Conservation (phyloP, 192 early-diverging fungal genomes). For the Chytriomyces confervae region DNA sequence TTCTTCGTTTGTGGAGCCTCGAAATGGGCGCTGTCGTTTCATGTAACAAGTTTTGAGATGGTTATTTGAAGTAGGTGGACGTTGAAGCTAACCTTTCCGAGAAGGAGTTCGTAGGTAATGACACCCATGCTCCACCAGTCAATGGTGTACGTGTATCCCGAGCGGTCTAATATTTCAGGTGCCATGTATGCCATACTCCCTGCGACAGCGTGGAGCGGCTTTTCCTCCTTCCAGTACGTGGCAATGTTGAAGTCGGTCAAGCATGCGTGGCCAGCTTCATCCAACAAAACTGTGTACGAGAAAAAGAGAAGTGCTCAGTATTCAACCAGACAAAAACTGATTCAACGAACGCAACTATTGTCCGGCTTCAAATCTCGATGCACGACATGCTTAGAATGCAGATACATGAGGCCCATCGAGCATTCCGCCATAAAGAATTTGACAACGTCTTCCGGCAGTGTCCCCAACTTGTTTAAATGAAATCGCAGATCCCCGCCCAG, state of each 20-base stretch:
- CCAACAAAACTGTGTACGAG: constrained; percentile 44
- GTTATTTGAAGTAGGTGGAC: too few relatives aligned
- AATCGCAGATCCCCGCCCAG: constrained; percentile 66
- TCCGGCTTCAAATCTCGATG: constrained; percentile 58
- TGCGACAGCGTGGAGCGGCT: constrained; percentile 50
- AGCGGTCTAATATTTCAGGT: constrained; percentile 46
- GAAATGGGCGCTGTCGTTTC: constrained; percentile 64
- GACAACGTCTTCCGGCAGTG: constrained; percentile 51
- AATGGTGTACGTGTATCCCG: constrained; percentile 79
- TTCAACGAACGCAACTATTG: too few relatives aligned
- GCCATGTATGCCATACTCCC: constrained; percentile 79
- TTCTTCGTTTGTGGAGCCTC: constrained; percentile 73
- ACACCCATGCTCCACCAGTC: constrained; percentile 98
- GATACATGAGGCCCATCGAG: constrained; percentile 46
- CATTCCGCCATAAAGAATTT: constrained; percentile 52
- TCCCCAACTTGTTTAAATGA: constrained; percentile 50
- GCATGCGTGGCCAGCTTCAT: constrained; percentile 55
- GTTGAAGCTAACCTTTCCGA: too few relatives aligned
- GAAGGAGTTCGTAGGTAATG: constrained; percentile 86
- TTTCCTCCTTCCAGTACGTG: constrained; percentile 45
- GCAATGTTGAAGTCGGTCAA: constrained; percentile 65
- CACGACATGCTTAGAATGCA: constrained; percentile 55
- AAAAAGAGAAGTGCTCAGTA: too few relatives aligned
- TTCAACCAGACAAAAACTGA: too few relatives aligned
- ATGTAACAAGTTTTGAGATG: background rate